phyloP scores from a whole-genome alignment of 2,329 filamentous ascomycete genomes.

The Cladophialophora yegresii region DNA sequence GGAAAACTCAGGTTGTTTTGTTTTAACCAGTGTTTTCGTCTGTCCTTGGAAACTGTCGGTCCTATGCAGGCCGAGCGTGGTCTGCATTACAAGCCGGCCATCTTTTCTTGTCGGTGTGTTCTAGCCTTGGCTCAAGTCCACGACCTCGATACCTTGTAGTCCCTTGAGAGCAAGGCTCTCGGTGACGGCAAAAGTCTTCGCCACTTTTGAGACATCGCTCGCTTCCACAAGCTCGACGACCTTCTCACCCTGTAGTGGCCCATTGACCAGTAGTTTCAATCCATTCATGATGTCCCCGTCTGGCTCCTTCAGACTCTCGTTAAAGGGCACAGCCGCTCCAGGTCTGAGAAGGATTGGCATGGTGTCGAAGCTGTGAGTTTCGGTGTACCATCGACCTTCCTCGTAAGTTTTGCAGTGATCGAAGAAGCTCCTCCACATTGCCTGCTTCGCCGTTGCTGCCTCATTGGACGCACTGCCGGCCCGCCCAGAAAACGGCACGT shows the following conservation, averaged over 20 bases:
- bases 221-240: constrained; percentile 17
- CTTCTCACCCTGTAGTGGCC: constrained; percentile 61
- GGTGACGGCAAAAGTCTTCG: constrained; percentile 3
- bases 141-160: background rate
- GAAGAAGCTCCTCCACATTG: constrained; percentile 51
- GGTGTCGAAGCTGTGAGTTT: constrained; percentile 61
- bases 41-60: background rate
- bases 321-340: constrained; percentile 45
- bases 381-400: constrained; percentile 58
- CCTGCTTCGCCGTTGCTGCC: constrained; percentile 53
- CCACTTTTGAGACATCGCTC: constrained; percentile 6
- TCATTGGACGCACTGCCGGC: background rate
- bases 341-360: constrained; percentile 62
- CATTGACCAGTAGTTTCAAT: constrained; percentile 52
- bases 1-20: background rate
- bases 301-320: constrained; percentile 56
- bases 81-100: background rate
- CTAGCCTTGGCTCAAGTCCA: constrained; percentile 13
- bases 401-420: constrained; percentile 48
- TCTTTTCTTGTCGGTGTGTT: background rate
- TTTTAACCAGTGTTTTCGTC: background rate
- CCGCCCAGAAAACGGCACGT: constrained; percentile 50
- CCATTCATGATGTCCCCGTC: constrained; percentile 52
- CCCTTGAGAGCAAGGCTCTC: constrained; percentile 5
- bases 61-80: background rate